These are phyloP conservation scores for Cucumis sativus DNA, from an alignment of 306 rosid genomes.

Conservation along the genomic window DNA sequence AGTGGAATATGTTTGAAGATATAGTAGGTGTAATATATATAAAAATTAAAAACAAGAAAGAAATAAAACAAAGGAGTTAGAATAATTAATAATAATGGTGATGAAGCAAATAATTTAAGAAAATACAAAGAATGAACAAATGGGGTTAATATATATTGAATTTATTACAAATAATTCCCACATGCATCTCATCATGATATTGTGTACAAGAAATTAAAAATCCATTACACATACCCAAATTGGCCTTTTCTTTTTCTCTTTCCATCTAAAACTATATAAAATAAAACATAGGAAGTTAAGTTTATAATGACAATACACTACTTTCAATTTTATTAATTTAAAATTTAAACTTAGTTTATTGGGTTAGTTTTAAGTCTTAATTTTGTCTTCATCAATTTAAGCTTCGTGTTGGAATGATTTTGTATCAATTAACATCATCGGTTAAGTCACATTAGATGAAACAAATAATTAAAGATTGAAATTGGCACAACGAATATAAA, in stretches of 20 bases:
- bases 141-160: not conserved
- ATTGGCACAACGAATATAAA: too few species aligned
- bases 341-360: too few species aligned
- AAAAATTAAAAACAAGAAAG: not conserved
- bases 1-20: not conserved
- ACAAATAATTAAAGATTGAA: too few species aligned
- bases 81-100: not conserved
- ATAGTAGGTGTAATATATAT: not conserved
- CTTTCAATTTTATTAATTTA: too few species aligned
- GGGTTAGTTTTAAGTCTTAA: too few species aligned
- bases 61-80: not conserved
- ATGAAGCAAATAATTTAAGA: not conserved
- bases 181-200: not conserved
- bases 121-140: not conserved
- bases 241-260: not conserved
- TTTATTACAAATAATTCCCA: not conserved
- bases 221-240: not conserved
- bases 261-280: not conserved
- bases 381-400: too few species aligned
- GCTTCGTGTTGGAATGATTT: too few species aligned
- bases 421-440: too few species aligned
- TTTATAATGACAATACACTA: too few species aligned
- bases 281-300: not conserved
- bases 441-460: too few species aligned
- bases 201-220: not conserved